Evolutionary conservation across 179 eudicot genomes (phyloP), one percentile per base, ranked within the genome.

Genomic region (Drosera spatulata): DNA sequence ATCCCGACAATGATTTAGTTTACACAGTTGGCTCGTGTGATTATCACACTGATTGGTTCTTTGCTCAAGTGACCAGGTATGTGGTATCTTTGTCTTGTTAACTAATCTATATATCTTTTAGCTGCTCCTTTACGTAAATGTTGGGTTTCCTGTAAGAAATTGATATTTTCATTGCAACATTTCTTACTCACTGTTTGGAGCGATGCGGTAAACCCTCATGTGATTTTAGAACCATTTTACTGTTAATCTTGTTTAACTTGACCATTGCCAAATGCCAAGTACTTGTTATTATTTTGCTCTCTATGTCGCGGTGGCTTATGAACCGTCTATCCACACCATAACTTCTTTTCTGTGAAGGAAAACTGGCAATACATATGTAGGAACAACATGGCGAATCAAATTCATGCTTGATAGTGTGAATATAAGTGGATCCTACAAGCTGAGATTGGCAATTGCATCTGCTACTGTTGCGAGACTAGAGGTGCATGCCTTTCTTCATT

Each of bases 351-450:
- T 61, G 5, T 61, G 58, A 71, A 91, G 98, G 75, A 89, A 69
- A 62, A 81, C 59, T 15, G 80, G 69, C 59, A 73, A 74, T 22
- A 72, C 78, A 53, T 89, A 78, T 56, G 65, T 75, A 74, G 90
- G 86, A 58, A 89, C 96, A 2, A 86, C 99, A 51, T 93, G 99
- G 99, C 82, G 84, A 66, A 85, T 93, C 61, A 89, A 73, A 67
- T 93, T 93, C 77, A 79, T 75, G 64, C 85, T 89, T 1, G 81
- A 82, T 39, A 55, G 56, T 37, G 62, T 77, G 40, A 45, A 66
- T 49, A 56, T 64, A 33, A 66, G 47, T 0, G 86, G 80, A 60
- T 74, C 63, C 10, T 93, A 89, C 68, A 84, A 76, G 61, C 59
- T 93, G 59, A 72, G 99, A 67, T 40, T 93, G 69, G 95, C 97